Evolutionary conservation across 371 early-diverging fungal species (phyloP).

Genomic region (Umbelopsis sp.): DNA sequence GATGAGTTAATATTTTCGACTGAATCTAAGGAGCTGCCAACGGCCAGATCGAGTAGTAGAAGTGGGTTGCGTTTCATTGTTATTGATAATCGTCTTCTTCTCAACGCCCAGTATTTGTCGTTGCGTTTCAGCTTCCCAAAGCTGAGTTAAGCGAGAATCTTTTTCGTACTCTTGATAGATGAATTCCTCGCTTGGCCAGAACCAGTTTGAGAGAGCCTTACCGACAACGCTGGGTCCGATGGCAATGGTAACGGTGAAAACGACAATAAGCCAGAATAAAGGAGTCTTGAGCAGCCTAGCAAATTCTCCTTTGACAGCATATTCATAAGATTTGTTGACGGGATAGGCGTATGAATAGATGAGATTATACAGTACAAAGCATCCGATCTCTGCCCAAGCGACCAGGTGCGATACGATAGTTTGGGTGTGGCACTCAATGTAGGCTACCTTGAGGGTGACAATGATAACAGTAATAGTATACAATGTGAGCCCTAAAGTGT

Average conservation of each 20-base stretch:
- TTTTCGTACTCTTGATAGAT: conserved; percentile 42
- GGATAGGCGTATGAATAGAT: conserved; percentile 56
- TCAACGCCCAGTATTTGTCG: conserved; percentile 1
- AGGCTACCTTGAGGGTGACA: conserved; percentile 65
- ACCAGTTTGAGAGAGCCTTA: conserved; percentile 38
- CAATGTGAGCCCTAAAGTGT: conserved; percentile 50
- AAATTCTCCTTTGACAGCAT: conserved; percentile 54
- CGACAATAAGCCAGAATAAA: conserved; percentile 52
- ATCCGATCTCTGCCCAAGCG: conserved; percentile 45
- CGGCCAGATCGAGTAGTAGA: not conserved
- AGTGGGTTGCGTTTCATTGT: not conserved
- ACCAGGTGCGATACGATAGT: conserved; percentile 55
- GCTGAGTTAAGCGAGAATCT: conserved; percentile 21
- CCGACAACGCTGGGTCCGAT: conserved; percentile 46
- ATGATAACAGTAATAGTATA: conserved; percentile 62
- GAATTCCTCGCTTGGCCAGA: conserved; percentile 46
- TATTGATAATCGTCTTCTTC: conserved; percentile 14
- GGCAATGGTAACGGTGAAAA: conserved; percentile 48
- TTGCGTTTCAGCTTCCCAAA: conserved; percentile 19
- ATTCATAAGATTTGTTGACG: conserved; percentile 35
- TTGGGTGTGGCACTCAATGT: conserved; percentile 60
- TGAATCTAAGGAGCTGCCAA: conserved; percentile 6
- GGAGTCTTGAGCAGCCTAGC: conserved; percentile 33
- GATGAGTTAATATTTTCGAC: not conserved
- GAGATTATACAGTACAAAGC: conserved; percentile 63